These are phyloP conservation scores for Solanum pennellii DNA, from an alignment of 257 asterid genomes.

Conservation along the genomic window DNA sequence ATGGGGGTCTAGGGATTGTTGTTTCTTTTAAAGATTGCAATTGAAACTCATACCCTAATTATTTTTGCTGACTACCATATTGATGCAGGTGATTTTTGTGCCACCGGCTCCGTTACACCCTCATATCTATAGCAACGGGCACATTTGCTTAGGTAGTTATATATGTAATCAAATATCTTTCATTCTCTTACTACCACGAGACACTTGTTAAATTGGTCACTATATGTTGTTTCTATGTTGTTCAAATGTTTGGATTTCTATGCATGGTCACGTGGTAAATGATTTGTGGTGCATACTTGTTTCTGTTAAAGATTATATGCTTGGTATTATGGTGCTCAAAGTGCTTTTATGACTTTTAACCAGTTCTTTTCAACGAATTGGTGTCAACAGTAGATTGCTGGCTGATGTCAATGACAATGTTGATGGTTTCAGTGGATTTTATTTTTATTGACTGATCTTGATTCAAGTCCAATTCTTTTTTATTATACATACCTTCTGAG, in stretches of 20 bases:
- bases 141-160: slow-evolving; percentile 65
- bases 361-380: not conserved
- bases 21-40: not conserved
- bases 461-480: not conserved
- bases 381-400: not conserved
- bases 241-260: not conserved
- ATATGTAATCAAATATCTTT: not conserved
- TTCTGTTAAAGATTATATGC: not conserved
- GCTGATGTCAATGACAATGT: not conserved
- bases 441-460: not conserved
- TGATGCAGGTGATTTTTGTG: slow-evolving; percentile 56
- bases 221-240: not conserved
- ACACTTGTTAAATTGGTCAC: not conserved
- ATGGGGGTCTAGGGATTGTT: not conserved
- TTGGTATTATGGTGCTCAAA: not conserved
- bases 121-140: slow-evolving; percentile 81
- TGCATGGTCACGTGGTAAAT: not conserved
- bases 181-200: not conserved
- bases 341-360: not conserved
- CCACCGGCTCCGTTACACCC: slow-evolving; percentile 80
- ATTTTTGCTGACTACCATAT: not conserved
- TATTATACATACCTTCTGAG: not conserved
- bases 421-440: not conserved
- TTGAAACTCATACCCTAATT: not conserved
- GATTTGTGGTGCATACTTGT: not conserved